Conservation (phyloP, 2,329 filamentous ascomycete genomes). For the Verticillium tricorpus region DNA sequence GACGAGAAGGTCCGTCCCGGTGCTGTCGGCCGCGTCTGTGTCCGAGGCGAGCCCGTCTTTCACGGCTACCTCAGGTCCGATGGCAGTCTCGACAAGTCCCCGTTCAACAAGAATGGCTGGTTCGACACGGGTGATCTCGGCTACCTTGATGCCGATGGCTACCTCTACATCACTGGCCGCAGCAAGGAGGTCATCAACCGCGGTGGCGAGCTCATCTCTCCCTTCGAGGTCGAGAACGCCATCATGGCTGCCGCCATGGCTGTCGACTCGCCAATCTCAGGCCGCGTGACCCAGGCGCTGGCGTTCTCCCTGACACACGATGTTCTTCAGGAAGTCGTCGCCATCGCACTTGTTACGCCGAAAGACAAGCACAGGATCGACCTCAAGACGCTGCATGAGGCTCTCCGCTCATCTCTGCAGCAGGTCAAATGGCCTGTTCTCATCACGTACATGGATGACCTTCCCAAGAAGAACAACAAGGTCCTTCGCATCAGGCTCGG, state of each 20-base stretch:
- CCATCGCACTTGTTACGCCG: conserved; percentile 45
- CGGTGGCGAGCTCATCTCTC: conserved; percentile 54
- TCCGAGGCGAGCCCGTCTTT: conserved; percentile 47
- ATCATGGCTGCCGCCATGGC: conserved; percentile 41
- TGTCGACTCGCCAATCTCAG: conserved; percentile 35
- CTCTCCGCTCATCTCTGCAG: conserved; percentile 42
- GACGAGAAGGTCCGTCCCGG: conserved; percentile 24
- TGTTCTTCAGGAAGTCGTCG: conserved; percentile 52
- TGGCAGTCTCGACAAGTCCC: conserved; percentile 35
- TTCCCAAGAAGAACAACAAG: conserved; percentile 54
- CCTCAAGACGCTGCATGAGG: conserved; percentile 41
- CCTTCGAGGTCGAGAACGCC: conserved; percentile 55
- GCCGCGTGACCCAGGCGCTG: conserved; percentile 42
- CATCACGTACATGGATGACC: conserved; percentile 49
- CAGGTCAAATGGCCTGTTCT: conserved; percentile 48
- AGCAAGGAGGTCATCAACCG: conserved; percentile 55
- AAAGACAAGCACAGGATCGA: conserved; percentile 37
- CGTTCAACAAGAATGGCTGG: conserved; percentile 44
- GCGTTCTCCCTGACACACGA: conserved; percentile 49
- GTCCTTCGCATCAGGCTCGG: conserved; percentile 49
- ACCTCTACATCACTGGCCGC: conserved; percentile 49
- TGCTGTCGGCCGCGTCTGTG: conserved; percentile 42
- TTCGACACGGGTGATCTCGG: conserved; percentile 53
- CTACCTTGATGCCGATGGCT: conserved; percentile 45
- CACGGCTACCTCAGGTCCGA: conserved; percentile 42